A percentile compares a stretch with the other conserved stretches of the same genome.
phyloP scores from a whole-genome alignment of 2,329 filamentous ascomycete species.

The Davidsoniella neocaledoniae region DNA sequence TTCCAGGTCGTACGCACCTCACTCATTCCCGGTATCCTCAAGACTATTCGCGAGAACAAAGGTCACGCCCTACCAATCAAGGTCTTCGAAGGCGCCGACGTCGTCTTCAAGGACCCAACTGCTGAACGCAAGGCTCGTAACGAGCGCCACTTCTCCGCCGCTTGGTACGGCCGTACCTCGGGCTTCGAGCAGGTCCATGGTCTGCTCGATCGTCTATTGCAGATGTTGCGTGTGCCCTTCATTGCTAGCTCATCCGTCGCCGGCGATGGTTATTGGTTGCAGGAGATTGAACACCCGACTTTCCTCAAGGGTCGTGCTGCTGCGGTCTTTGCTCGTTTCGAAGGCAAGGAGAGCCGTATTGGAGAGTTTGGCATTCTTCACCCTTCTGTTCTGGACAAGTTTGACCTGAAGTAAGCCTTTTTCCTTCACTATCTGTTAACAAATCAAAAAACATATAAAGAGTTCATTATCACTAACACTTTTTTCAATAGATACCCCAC shows the following conservation, averaged over 20 bases:
- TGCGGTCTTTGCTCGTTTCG: constrained; percentile 60
- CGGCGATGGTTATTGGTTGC: constrained; percentile 76
- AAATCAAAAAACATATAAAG: background rate
- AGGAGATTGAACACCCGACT: constrained; percentile 77
- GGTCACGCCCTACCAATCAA: constrained; percentile 75
- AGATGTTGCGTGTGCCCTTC: constrained; percentile 79
- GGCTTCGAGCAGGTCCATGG: constrained; percentile 96
- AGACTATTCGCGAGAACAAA: constrained; percentile 90
- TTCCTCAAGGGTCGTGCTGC: constrained; percentile 87
- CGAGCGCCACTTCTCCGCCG: constrained; percentile 88
- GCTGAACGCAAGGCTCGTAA: constrained; percentile 79
- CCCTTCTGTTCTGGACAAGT: constrained; percentile 82
- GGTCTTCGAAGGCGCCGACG: constrained; percentile 82
- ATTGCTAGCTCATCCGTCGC: constrained; percentile 40
- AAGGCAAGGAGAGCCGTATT: constrained; percentile 53
- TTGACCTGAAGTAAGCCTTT: constrained; percentile 56
- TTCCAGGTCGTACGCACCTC: constrained; percentile 87
- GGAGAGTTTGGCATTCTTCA: constrained; percentile 91
- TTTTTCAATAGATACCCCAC: constrained; percentile 55
- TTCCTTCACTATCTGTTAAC: background rate
- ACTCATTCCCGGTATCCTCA: constrained; percentile 71
- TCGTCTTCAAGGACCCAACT: constrained; percentile 73
- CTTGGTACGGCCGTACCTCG: constrained; percentile 83
- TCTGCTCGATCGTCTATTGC: constrained; percentile 75
- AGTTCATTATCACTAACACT: background rate